phyloP scores from a whole-genome alignment of 2,329 filamentous ascomycete species.

The Penicillium concentricum region DNA sequence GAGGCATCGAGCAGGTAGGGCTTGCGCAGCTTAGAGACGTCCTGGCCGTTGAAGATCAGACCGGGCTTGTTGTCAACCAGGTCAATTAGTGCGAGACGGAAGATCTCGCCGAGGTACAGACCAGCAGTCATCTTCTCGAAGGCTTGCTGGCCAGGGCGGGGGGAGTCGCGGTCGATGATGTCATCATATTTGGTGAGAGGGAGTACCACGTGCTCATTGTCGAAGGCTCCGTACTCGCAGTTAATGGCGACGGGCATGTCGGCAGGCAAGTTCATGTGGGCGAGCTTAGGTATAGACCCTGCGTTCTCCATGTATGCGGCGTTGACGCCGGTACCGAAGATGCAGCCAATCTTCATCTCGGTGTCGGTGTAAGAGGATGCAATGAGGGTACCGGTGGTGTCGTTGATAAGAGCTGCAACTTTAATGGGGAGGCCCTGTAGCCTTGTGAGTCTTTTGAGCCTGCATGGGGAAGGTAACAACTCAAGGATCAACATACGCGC shows the following conservation, averaged over 20 bases:
- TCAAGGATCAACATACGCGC: constrained; percentile 51
- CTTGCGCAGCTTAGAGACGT: constrained; percentile 76
- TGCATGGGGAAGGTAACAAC: neutral
- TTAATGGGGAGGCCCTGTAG: constrained; percentile 81
- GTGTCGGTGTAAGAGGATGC: constrained; percentile 95
- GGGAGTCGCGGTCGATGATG: constrained; percentile 85
- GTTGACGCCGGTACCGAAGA: constrained; percentile 97
- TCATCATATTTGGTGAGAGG: constrained; percentile 83
- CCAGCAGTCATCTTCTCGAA: constrained; percentile 99
- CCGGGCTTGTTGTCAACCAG: constrained; percentile 74
- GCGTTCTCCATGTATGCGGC: constrained; percentile 96
- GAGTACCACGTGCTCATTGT: constrained; percentile 87
- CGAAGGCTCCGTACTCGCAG: constrained; percentile 96
- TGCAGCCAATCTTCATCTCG: constrained; percentile 91
- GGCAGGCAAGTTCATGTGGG: constrained; percentile 81
- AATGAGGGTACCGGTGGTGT: constrained; percentile 95
- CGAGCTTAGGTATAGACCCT: constrained; percentile 89
- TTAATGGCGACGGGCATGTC: constrained; percentile 91
- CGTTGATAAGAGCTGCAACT: constrained; percentile 90
- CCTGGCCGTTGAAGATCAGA: constrained; percentile 79
- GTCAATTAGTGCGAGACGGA: constrained; percentile 82
- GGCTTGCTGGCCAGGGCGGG: constrained; percentile 87
- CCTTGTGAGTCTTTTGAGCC: neutral
- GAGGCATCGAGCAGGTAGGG: constrained; percentile 89
- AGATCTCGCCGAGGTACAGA: constrained; percentile 90